Evolutionary conservation across 768 basidiomycete species (phyloP), one percentile per base, ranked within the genome.

Genomic region (Hericium erinaceus): DNA sequence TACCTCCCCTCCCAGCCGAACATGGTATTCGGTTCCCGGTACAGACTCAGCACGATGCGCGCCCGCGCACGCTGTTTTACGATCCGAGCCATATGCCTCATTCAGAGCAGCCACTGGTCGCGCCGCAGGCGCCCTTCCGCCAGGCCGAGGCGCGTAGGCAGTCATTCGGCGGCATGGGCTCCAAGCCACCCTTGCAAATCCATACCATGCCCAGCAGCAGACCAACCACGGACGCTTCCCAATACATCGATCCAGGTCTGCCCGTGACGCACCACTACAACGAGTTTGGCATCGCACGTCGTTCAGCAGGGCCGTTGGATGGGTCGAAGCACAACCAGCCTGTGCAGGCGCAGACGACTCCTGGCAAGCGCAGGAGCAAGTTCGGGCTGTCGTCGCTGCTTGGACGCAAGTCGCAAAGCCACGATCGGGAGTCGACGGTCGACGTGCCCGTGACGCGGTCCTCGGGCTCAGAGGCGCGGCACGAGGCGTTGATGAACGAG

Each of bases 1-100:
- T 92, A 3, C 90, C 90, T 4, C 89, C 90, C 10, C 77, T 92
- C 44, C 90, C 86, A 2, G 78, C 75, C 15, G 79, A 80, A 22
- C 49, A 57, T 11, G 61, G 62, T 9, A 46, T 64, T n/a, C 67
- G 68, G 46, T 64, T 68, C 57, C 63, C 69, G 18, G 65, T 63
- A 2, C 60, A 63, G 37, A 52, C 60, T 10, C 55, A 63, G 56
- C 56, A 65, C 4, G 84, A 85, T 44, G 60, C 65, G 6, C 78
- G 85, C 38, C 85, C 87, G 7, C 82, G 80, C 56, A 89, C 87
- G 2, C 72, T 87, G 56, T 85, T 82, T 60, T 80, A 79, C 60
- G 83, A 85, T 65, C 74, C 80, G 58, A 79, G 77, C 39, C 78
- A 77, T 48, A 73, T 75, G 16, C 73, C 75, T n/a, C 75, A 75